Base-by-base conservation (phyloP, 2,329 filamentous ascomycete species). In the Penicillium brasilianum region DNA sequence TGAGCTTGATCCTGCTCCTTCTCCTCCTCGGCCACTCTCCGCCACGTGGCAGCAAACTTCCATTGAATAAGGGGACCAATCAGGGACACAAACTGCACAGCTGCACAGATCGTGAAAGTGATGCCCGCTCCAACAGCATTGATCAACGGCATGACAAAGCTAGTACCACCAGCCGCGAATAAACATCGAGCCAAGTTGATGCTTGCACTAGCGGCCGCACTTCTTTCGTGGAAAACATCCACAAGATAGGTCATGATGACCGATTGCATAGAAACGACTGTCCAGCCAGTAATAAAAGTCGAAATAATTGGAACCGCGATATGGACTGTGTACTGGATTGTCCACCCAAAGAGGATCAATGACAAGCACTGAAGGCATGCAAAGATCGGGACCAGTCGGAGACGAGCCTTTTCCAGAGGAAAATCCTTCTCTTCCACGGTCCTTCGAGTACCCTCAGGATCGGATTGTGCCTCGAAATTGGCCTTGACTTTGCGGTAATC, bases 161-260 rank as follows among this genome's bases (percentile, higher is more conserved):
- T 82, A 0, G 83, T 84, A 0, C 81, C 82, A 0, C 79, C 83
- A 0, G 84, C 84, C 0, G 81, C 84, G 34, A 84, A 76, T 2
- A 85, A 64, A 62, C 84, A 87, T 39, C 84, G 70, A 0, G 81
- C 80, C 2, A 87, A 74, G 62, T 86, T 87, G 25, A 85, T 67
- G 48, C 80, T 82, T 0, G 84, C 84, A 48, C 78, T 85, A 0
- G 84, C 84, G 0, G 81, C 81, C 0, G 84, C 84, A 58, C 81
- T 82, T 10, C 74, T 72, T 13, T 80, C 78, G 0, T 80, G 78
- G 60, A 83, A 86, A 0, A 85, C 71, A 64, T 87, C 84, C 3
- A 86, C 79, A 0, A 86, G 74, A 58, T 84, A 85, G 0, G 84
- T 86, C 72, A 78, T 82, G 32, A 84, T 76, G 1, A 82, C 67